Percentiles rank a stretch among this genome's conserved stretches.
phyloP scores from a whole-genome alignment of 768 basidiomycete genomes.

The Exsudoporus frostii region DNA sequence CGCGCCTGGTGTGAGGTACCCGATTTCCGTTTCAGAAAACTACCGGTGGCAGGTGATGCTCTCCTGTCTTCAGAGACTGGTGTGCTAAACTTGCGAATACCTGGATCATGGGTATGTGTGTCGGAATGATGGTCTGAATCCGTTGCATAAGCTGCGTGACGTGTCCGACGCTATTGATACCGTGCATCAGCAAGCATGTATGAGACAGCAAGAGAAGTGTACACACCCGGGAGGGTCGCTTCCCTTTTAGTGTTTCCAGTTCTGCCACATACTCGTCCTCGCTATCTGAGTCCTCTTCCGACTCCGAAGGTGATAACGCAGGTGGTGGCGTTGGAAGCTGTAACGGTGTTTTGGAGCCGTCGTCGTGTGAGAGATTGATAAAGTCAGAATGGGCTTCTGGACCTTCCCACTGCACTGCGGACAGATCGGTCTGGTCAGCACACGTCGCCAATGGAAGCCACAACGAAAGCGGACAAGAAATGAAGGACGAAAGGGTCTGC shows the following conservation, averaged over 20 bases:
- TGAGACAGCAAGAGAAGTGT: constrained; percentile 6
- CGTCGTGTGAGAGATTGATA: constrained; percentile 21
- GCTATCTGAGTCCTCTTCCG: constrained; percentile 50
- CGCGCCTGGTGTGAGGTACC: constrained; percentile 36
- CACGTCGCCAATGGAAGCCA: constrained; percentile 14
- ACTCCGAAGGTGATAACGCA: constrained; percentile 40
- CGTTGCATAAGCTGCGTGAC: constrained; percentile 37
- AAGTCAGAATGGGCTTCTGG: constrained; percentile 53
- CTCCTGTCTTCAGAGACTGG: constrained; percentile 20
- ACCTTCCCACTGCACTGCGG: constrained; percentile 73
- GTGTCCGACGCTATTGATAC: constrained; percentile 41
- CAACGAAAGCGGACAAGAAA: constrained; percentile 14
- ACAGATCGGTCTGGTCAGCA: constrained; percentile 31
- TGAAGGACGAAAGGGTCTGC: constrained; percentile 2
- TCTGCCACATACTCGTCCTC: constrained; percentile 73
- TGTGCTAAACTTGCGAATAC: constrained; percentile 16
- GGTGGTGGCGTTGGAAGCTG: constrained; percentile 29
- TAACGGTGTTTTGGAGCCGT: constrained; percentile 15
- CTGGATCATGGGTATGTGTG: constrained; percentile 12
- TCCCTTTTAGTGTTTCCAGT: constrained; percentile 30
- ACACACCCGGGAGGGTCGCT: constrained; percentile 46
- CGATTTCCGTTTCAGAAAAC: constrained; percentile 54
- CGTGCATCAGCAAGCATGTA: constrained; percentile 11
- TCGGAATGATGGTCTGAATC: constrained; percentile 44
- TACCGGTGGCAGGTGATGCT: constrained; percentile 18